Percentiles rank a stretch among this genome's conserved stretches.
phyloP scores from a whole-genome alignment of 345 rosid species.

The Acer yangbiense region DNA sequence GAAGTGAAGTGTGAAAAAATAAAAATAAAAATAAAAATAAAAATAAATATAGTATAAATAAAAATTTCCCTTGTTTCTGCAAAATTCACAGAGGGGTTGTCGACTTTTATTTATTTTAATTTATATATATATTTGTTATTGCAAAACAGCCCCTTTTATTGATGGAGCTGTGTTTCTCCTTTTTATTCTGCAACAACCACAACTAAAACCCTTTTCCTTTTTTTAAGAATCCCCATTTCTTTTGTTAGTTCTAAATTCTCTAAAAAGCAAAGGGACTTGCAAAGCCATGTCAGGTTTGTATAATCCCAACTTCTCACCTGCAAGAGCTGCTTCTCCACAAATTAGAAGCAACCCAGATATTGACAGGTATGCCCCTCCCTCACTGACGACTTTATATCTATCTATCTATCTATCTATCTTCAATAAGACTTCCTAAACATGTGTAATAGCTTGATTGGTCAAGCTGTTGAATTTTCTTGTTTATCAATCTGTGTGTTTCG shows the following conservation, averaged over 20 bases:
- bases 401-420: no score
- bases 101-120: not conserved
- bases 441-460: not conserved
- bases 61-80: conserved; percentile 23
- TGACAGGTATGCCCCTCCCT: conserved; percentile 56
- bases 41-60: not conserved
- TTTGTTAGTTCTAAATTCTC: conserved; percentile 26
- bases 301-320: conserved; percentile 93
- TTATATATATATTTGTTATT: not conserved
- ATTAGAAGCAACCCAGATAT: conserved; percentile 88
- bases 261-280: conserved; percentile 15
- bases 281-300: conserved; percentile 89
- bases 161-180: conserved; percentile 40
- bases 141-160: conserved; percentile 34
- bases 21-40: not conserved
- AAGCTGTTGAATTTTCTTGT: conserved; percentile 5
- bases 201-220: conserved; percentile 43
- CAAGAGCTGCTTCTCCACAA: conserved; percentile 96
- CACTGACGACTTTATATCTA: no score
- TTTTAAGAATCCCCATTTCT: conserved; percentile 27
- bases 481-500: not conserved
- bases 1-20: not conserved
- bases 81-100: conserved; percentile 29
- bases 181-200: conserved; percentile 46
- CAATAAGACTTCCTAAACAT: no score